Base-by-base conservation (phyloP, 1,284 basidiomycete species). In the Ustilago cynodontis region DNA sequence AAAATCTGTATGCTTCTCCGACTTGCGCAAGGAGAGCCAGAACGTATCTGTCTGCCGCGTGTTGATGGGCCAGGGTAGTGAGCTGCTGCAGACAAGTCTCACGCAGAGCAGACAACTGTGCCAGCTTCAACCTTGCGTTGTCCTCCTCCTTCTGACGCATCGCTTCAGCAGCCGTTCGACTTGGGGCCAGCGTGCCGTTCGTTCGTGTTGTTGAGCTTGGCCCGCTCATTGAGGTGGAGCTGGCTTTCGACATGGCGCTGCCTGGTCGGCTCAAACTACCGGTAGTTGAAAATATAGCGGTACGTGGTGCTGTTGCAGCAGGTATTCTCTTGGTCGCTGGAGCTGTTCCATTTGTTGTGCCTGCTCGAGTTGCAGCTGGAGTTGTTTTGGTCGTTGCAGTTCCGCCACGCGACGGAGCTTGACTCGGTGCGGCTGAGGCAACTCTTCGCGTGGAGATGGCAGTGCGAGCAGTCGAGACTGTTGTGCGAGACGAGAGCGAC, bases 1-100 rank as follows among this genome's bases (percentile, higher is more conserved):
- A 53, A 41, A 73, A 62, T 0, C 80, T 69, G 62, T 83, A 83
- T 10, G 79, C 80, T 43, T 82, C 80, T 26, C 74, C 82, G 20
- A 83, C 31, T 18, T 78, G 73, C 9, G 65, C 62, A 41, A 81
- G 60, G 18, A 80, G 49, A 4, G 52, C 64, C 11, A 77, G 55
- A 29, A 81, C 59, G 51, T 68, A 70, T 29, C 50, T 39, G 47
- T 82, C 80, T 2, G 72, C 69, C 8, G 72, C 72, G 10, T 63
- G 59, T 60, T 70, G 75, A 41, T 65, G 65, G 8, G 72, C 63
- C 14, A 73, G 41, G 3, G 52, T 47, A 8, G 62, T 60, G 20
- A 67, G 65, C 53, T 59, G 43, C n/a, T 69, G 58, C 18, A 76
- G 14, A 59, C 53, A 60, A 9, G 49, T 31, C 31, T 65, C 61